Conservation (phyloP, 129 eudicot genomes). For the Saussurea involucrata region DNA sequence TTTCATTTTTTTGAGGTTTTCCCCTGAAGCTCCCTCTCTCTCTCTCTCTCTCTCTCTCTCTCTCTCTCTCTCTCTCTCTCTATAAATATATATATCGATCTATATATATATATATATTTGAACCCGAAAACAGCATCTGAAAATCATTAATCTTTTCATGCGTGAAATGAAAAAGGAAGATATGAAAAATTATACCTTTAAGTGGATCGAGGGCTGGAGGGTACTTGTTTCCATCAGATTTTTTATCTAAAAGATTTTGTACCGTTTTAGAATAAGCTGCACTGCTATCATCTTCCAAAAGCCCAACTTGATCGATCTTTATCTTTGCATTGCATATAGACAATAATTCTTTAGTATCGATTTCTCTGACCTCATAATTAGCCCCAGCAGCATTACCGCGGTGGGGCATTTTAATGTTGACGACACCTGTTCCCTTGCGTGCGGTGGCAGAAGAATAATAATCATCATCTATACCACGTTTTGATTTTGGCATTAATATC, state of each 20-base stretch:
- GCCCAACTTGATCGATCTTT: constrained; percentile 82
- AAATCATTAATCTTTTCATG: not conserved
- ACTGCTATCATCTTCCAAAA: constrained; percentile 76
- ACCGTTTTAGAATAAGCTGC: constrained; percentile 82
- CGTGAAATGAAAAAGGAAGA: not conserved
- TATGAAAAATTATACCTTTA: constrained; percentile 44
- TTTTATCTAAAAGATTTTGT: constrained; percentile 52
- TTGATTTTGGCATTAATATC: constrained; percentile 75
- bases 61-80: too few relatives aligned
- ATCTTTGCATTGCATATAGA: constrained; percentile 72
- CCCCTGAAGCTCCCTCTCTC: too few relatives aligned
- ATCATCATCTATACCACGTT: constrained; percentile 83
- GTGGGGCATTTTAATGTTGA: constrained; percentile 83
- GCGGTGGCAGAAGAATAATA: constrained; percentile 65
- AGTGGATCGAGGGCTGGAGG: constrained; percentile 95
- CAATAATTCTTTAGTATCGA: constrained; percentile 65
- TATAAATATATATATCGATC: too few relatives aligned
- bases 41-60: too few relatives aligned
- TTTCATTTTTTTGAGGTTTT: too few relatives aligned
- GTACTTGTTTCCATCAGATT: constrained; percentile 78
- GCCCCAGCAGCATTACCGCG: constrained; percentile 80
- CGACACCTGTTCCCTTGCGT: constrained; percentile 71
- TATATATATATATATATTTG: too few relatives aligned
- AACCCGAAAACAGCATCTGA: not conserved
- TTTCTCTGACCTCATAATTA: constrained; percentile 78